Evolutionary conservation across 202 grass and related monocot species (phyloP).

Genomic region (Miscanthus sacchariflorus): DNA sequence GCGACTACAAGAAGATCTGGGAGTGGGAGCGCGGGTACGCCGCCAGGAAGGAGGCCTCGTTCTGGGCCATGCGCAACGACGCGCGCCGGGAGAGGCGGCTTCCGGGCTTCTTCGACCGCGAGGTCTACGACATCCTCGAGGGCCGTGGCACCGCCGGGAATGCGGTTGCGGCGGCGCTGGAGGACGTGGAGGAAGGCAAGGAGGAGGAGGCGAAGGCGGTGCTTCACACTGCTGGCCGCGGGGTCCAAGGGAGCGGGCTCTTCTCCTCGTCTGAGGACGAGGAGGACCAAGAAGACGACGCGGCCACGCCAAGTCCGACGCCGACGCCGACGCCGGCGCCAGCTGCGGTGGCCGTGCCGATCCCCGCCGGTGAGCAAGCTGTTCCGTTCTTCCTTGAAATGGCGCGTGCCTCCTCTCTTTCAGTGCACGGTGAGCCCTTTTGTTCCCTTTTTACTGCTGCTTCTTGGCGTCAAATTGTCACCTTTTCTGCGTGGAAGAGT

Average conservation of each 20-base stretch:
- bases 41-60: conserved; percentile 54
- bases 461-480: not conserved
- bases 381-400: conserved; percentile 26
- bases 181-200: conserved; percentile 36
- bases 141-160: conserved; percentile 44
- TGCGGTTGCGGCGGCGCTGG: conserved; percentile 32
- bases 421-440: conserved; percentile 15
- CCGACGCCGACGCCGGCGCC: not conserved
- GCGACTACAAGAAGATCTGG: conserved; percentile 94
- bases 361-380: conserved; percentile 58
- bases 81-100: conserved; percentile 71
- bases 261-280: conserved; percentile 63
- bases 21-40: conserved; percentile 68
- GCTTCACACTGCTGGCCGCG: conserved; percentile 44
- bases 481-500: not conserved
- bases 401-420: not conserved
- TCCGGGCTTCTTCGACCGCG: conserved; percentile 87
- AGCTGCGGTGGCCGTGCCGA: conserved; percentile 26
- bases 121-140: conserved; percentile 89
- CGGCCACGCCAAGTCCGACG: conserved; percentile 4
- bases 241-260: conserved; percentile 32
- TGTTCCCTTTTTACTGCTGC: not conserved
- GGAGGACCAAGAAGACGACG: conserved; percentile 52
- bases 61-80: conserved; percentile 94
- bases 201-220: conserved; percentile 14